A percentile compares a stretch with the other conserved stretches of the same genome.
These are phyloP conservation scores for Tolypocladium endophyticum DNA, from an alignment of 2,329 filamentous ascomycete species.

Conservation along the genomic window DNA sequence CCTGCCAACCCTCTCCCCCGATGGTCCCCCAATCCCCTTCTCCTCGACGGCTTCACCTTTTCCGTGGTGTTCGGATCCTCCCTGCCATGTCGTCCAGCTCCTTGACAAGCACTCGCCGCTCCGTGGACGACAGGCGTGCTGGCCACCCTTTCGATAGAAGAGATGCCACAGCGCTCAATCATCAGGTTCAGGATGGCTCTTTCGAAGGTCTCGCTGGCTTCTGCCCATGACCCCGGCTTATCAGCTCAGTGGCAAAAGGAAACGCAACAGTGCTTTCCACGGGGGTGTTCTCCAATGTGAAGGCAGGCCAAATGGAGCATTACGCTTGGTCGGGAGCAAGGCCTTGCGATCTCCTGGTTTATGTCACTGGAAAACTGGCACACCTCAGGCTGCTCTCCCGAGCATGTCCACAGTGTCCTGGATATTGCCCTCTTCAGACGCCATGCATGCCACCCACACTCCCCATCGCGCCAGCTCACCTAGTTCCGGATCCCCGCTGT, in stretches of 20 bases:
- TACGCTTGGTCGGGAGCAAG: neutral
- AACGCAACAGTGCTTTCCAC: neutral
- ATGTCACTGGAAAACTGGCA: neutral
- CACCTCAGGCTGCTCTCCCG: neutral
- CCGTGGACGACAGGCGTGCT: neutral
- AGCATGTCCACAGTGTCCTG: neutral
- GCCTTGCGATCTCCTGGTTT: neutral
- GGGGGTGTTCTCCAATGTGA: neutral
- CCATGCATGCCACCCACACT: conserved; percentile 14
- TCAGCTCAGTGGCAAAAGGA: neutral
- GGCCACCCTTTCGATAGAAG: neutral
- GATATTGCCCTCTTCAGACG: neutral
- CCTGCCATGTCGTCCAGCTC: neutral
- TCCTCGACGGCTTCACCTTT: neutral
- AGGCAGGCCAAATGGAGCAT: neutral
- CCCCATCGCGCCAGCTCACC: conserved; percentile 7
- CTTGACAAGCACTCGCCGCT: neutral
- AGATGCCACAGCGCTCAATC: neutral
- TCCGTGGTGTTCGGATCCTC: neutral
- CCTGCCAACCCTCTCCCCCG: neutral
- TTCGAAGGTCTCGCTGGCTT: neutral
- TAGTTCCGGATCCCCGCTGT: conserved; percentile 11
- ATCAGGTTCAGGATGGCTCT: no score
- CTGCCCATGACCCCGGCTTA: neutral
- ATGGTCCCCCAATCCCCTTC: neutral